phyloP scores from a whole-genome alignment of 2,329 filamentous ascomycete species.

The Phyllosticta citrichinensis region DNA sequence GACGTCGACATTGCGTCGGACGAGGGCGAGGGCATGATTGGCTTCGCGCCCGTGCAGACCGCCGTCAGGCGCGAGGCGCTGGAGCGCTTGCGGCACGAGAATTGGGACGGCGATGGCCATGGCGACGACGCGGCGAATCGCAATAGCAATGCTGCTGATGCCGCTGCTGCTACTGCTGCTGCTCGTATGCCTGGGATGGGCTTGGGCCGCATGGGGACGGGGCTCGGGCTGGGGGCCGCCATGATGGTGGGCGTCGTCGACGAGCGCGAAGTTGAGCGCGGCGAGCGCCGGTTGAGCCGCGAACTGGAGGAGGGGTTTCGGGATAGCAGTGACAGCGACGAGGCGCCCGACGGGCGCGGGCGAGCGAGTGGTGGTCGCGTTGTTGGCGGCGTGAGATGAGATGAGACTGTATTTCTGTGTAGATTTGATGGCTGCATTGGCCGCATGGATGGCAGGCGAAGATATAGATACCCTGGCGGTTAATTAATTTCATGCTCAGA shows the following conservation, averaged over 20 bases:
- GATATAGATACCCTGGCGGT: not conserved
- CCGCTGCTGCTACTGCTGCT: no score
- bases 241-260: not conserved
- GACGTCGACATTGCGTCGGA: constrained; percentile 29
- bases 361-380: not conserved
- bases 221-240: not conserved
- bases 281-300: constrained; percentile 57
- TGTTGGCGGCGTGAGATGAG: not conserved
- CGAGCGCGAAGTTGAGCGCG: constrained; percentile 30
- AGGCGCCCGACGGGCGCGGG: not conserved
- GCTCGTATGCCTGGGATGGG: not conserved
- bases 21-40: constrained; percentile 38
- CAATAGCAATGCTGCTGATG: not conserved
- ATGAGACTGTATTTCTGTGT: not conserved
- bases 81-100: constrained; percentile 21
- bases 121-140: constrained; percentile 4
- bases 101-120: constrained; percentile 11
- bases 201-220: not conserved
- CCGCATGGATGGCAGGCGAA: no score
- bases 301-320: constrained; percentile 69
- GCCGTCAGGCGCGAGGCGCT: constrained; percentile 27
- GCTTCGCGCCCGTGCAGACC: constrained; percentile 29
- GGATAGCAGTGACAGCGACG: constrained; percentile 60
- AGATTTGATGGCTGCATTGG: no score
- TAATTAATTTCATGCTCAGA: not conserved